Evolutionary conservation across 192 early-diverging fungal species (phyloP), one percentile per base, ranked within the genome.

Genomic region (Powellomyces hirtus): DNA sequence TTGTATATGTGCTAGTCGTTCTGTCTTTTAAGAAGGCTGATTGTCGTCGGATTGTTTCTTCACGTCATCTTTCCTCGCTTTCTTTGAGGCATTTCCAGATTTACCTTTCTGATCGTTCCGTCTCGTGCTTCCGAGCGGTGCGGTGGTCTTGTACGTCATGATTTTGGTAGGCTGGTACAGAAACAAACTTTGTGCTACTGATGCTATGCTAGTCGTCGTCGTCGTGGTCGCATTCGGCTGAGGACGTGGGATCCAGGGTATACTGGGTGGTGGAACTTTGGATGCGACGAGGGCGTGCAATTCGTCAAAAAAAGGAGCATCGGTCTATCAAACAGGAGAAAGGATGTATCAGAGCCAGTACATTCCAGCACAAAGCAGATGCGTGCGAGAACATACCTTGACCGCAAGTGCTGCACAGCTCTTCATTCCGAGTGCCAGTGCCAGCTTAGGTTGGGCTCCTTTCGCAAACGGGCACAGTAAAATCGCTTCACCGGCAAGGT

Each of bases 391-490:
- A n/a, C n/a, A n/a, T n/a, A 73, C 71, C 52, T 69, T 72, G 13
- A 77, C 66, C 8, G 51, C 75, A 20, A 77, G 30, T 20, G 65
- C 64, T 11, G 55, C 62, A 33, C 70, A 38, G 24, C 66, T 35
- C 42, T 73, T 73, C 4, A 73, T 37, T 13, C 66, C 70, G 20
- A 77, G 35, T 1, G 71, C 64, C 10, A 53, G 4, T 13, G 70
- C 58, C 1, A 77, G n/a, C 31, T 22, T 11, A 0, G 16, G 26
- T 59, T 70, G 62, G 14, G 70, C 59, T 11, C 75, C 75, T 64
- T 59, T 58, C 34, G 65, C 66, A n/a, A 77, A 42, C n/a, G 70
- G 58, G 35, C 60, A 52, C 30, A 77, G 38, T 26, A 61, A 30
- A 2, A 68, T 36, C 26, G 38, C 14, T 20, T 11, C 11, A 0